Evolutionary conservation across 148 eudicot species (phyloP), one percentile per base, ranked within the genome.

Genomic region (Linanthus parryae): DNA sequence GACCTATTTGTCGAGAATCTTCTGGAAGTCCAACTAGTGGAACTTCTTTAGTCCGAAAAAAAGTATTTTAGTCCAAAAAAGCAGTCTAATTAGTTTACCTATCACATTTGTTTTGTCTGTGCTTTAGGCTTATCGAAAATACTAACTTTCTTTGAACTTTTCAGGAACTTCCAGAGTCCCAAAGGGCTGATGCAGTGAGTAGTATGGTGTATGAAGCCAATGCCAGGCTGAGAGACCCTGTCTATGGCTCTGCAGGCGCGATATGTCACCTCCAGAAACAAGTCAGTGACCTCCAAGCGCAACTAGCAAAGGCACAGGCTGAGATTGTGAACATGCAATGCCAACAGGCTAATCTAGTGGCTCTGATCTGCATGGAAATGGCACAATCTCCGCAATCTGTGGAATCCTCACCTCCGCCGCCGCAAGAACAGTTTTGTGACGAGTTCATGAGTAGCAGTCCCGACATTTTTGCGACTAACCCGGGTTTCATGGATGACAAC

Each of bases 131-230:
- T 5, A 31, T 5, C 5, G 35, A 31, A 5, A 31, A 31, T 31
- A 11, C 35, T 31, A 31, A 31, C 5, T 31, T 5, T 31, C 11
- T 31, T 31, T 31, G 11, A n/a, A n/a, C n/a, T n/a, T n/a, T n/a
- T n/a, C 29, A 69, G 73, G 73, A 69, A 52, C 53, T 69, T 31
- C 73, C 73, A 3, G 73, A 63, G 58, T 28, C 19, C 20, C 74
- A 70, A 31, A 63, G 69, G 42, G 61, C 61, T 0, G 65, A 63
- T 22, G 61, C 76, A 38, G 76, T 72, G 43, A 72, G 68, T 30
- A 72, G 72, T 53, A 61, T 72, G 72, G 76, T 72, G 41, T 72
- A 72, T n/a, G 76, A 72, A 46, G 76, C 74, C 11, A 70, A 70
- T 15, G 74, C 74, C 3, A 63, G 74, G 64, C 56, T 64, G 3